Evolutionary conservation across 148 eudicot genomes (phyloP).

Genomic region (Spergularia bocconei): DNA sequence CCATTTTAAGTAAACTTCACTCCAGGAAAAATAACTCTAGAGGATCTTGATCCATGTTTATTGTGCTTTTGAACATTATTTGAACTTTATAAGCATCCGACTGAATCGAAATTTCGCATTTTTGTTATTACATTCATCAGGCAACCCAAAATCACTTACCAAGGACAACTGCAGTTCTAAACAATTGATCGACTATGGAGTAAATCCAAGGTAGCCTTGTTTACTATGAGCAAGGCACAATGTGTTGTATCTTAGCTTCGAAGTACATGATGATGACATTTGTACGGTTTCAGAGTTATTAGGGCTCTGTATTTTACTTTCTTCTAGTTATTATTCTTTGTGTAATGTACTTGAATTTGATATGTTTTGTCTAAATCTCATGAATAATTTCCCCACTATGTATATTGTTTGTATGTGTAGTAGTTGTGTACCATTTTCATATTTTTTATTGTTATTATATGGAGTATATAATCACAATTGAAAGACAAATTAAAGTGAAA

Average conservation of each 20-base stretch:
- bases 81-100: neutral
- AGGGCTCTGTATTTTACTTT: neutral
- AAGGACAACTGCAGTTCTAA: constrained; percentile 38
- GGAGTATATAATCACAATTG: too few relatives aligned
- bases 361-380: neutral
- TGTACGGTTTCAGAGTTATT: neutral
- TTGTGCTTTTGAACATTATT: too few relatives aligned
- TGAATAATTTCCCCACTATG: neutral
- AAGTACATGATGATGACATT: constrained; percentile 15
- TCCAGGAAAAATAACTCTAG: too few relatives aligned
- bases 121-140: constrained; percentile 21
- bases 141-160: constrained; percentile 40
- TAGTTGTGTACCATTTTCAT: neutral
- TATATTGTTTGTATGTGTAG: neutral
- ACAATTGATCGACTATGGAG: constrained; percentile 25
- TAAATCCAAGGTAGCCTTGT: too few relatives aligned
- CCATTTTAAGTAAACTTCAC: too few relatives aligned
- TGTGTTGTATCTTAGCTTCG: neutral
- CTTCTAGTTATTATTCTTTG: neutral
- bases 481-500: too few relatives aligned
- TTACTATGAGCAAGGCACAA: neutral
- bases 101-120: neutral
- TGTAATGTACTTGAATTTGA: neutral
- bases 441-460: neutral
- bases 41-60: too few relatives aligned